Conservation (phyloP, 176 grass and related monocot genomes). For the Eleusine coracana region DNA sequence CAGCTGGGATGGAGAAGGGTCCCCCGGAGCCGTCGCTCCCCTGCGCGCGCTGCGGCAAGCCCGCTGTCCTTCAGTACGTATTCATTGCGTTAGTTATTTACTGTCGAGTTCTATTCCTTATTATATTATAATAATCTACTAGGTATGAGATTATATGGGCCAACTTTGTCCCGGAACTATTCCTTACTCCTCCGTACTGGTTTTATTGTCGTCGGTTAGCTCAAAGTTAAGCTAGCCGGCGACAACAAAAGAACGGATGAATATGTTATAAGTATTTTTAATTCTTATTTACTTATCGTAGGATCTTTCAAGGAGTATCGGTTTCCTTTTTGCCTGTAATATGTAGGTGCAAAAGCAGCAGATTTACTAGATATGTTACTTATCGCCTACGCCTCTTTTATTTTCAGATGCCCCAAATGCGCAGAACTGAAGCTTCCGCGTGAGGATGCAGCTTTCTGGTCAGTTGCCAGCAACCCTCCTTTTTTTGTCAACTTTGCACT, state of each 20-base stretch:
- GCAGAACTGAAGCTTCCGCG: slow-evolving; percentile 75
- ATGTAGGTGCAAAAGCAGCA: not conserved
- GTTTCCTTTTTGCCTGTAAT: not conserved
- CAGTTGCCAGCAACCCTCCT: not conserved
- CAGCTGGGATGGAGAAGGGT: slow-evolving; percentile 65
- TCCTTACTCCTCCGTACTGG: not conserved
- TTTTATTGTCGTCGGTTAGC: too few species aligned
- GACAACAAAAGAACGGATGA: too few species aligned
- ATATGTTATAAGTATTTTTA: not conserved
- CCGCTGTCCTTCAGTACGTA: slow-evolving; percentile 75
- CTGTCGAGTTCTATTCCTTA: not conserved
- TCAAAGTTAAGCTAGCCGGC: too few species aligned
- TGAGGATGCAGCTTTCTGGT: slow-evolving; percentile 91
- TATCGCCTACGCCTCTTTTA: not conserved
- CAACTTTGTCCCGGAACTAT: not conserved
- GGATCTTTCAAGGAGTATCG: not conserved
- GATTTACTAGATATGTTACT: not conserved
- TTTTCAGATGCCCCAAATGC: slow-evolving; percentile 93
- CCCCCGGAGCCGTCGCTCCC: slow-evolving; percentile 52
- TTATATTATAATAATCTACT: not conserved
- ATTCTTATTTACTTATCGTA: not conserved
- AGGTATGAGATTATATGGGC: not conserved
- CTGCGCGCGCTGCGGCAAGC: slow-evolving; percentile 89
- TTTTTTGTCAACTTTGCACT: not conserved
- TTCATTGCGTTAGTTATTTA: not conserved